phyloP scores from a whole-genome alignment of 257 asterid genomes.

The Lycium barbarum region DNA sequence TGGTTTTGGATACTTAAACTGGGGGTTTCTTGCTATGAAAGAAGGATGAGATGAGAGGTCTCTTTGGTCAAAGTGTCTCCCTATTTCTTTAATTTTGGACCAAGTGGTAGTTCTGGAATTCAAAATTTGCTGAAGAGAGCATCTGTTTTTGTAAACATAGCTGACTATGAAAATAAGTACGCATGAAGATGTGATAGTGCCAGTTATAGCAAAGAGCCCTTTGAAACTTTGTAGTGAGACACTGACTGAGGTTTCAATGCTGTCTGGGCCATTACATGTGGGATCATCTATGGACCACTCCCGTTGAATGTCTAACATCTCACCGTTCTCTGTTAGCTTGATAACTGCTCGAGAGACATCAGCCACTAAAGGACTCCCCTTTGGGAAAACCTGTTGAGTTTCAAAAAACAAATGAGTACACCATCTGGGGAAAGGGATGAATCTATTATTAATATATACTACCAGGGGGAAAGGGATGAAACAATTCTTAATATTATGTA shows the following conservation, averaged over 20 bases:
- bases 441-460: not conserved
- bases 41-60: conserved; percentile 23
- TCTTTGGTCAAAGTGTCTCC: conserved; percentile 27
- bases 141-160: conserved; percentile 31
- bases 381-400: conserved; percentile 6
- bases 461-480: not conserved
- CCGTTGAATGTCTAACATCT: not conserved
- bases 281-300: conserved; percentile 6
- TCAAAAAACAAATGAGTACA: conserved; percentile 7
- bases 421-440: not conserved
- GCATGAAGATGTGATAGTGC: conserved; percentile 37
- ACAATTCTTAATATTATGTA: not conserved
- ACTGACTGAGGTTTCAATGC: not conserved
- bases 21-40: not conserved
- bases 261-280: conserved; percentile 20
- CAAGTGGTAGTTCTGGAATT: conserved; percentile 15
- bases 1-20: not conserved
- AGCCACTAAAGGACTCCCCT: conserved; percentile 24
- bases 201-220: conserved; percentile 31
- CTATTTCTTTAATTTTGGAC: conserved; percentile 30
- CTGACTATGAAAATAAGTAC: conserved; percentile 25
- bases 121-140: conserved; percentile 33
- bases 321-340: conserved; percentile 12
- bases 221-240: conserved; percentile 10
- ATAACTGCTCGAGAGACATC: conserved; percentile 25